Percentiles rank a stretch among this genome's conserved stretches.
Conservation (phyloP, 2,329 filamentous ascomycete species). For the Penicillium corylophilum region DNA sequence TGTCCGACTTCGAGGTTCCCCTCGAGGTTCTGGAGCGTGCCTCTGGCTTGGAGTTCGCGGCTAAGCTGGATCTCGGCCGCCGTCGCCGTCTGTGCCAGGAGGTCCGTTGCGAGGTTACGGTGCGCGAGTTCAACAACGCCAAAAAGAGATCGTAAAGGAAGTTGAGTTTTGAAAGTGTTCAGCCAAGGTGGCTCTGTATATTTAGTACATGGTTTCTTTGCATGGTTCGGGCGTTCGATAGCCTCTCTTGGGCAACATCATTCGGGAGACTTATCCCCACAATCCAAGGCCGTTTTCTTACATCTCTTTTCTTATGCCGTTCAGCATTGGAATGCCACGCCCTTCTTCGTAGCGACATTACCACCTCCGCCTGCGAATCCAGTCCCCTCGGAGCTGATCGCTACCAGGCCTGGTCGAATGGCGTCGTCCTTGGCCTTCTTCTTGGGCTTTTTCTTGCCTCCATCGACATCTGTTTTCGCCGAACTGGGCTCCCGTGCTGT, state of each 20-base stretch:
- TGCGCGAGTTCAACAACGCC: constrained; percentile 72
- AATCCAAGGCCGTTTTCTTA: neutral
- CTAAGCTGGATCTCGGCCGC: constrained; percentile 70
- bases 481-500: constrained; percentile 43
- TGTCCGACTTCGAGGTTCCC: constrained; percentile 92
- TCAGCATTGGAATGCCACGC: constrained; percentile 80
- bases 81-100: constrained; percentile 82
- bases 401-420: constrained; percentile 70
- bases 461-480: constrained; percentile 19
- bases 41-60: constrained; percentile 86
- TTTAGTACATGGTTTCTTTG: constrained; percentile 22
- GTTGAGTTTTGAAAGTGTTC: neutral
- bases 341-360: constrained; percentile 75
- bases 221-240: constrained; percentile 26
- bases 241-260: constrained; percentile 11
- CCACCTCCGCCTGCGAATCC: constrained; percentile 87
- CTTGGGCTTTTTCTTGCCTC: constrained; percentile 34
- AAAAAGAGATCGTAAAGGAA: constrained; percentile 42
- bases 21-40: constrained; percentile 90
- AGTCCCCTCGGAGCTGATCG: constrained; percentile 81
- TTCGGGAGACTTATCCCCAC: constrained; percentile 8
- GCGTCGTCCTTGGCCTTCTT: constrained; percentile 52
- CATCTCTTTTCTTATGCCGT: neutral
- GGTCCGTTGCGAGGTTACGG: constrained; percentile 75
- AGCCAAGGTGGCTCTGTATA: constrained; percentile 18